Base-by-base conservation (phyloP, 2,329 filamentous ascomycete species). In the Acrodontium crateriforme region DNA sequence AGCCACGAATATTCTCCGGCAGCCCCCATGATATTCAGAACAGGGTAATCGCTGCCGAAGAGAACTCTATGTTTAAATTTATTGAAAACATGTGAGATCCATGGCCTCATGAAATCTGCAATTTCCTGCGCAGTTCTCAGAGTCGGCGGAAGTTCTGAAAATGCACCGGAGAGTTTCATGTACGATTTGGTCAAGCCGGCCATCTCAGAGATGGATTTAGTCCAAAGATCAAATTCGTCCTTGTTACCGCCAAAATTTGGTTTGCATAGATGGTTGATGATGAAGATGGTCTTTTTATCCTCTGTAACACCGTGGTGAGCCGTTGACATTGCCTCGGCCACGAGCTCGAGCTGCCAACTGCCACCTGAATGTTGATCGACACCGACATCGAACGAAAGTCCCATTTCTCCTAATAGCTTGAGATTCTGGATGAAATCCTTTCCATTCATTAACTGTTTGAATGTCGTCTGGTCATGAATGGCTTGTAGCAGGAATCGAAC, bases 31-130 rank as follows among this genome's bases (percentile, higher is more conserved):
- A 82, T 59, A 37, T 82, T 85, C 56, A 83, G 92, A 1, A 94
- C 77, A 2, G 87, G 85, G 87, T 87, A 95, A 54, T 94, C 84
- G 39, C 78, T 85, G 14, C 78, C 85, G 54, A 89, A 94, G 76
- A 95, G 84, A 49, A 89, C 67, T 38, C 82, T 67, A 13, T 61
- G 50, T 0, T 78, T 58, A 46, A 93, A 94, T 1, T 68, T 67
- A 16, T 73, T 67, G 28, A 91, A 69, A 1, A 85, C 59, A 28
- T 77, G 69, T 35, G 74, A 69, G 2, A 82, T 67, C 76, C 81
- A 91, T 14, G 76, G 74, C 33, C 67, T 62, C n/a, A n/a, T n/a
- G n/a, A n/a, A n/a, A n/a, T n/a, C n/a, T 4, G 13, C 13, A 12
- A 80, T 62, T 21, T 65, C 65, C 36, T 67, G 59, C 39, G 81